Evolutionary conservation across 1,139 yeast species (phyloP).

Genomic region (Yamadazyma triangularis): DNA sequence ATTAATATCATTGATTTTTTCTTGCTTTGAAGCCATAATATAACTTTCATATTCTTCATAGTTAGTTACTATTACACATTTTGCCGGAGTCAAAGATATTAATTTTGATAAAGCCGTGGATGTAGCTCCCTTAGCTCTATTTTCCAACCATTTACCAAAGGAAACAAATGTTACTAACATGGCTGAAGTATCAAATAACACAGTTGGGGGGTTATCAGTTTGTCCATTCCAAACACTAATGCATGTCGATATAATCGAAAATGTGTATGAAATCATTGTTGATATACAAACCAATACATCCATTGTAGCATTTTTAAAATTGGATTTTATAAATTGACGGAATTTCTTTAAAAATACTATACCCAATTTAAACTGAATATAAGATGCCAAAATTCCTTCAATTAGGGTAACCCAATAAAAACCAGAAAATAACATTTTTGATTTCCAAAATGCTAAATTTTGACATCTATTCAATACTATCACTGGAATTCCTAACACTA

Average conservation of each 20-base stretch:
- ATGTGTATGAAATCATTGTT: constrained; percentile 71
- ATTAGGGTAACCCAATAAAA: constrained; percentile 55
- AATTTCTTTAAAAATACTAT: constrained; percentile 61
- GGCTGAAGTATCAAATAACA: constrained; percentile 81
- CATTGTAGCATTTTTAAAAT: constrained; percentile 77
- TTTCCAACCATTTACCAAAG: constrained; percentile 87
- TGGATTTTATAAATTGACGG: constrained; percentile 58
- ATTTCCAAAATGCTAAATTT: constrained; percentile 27
- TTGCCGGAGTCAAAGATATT: constrained; percentile 75
- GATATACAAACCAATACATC: constrained; percentile 86
- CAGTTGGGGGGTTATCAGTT: constrained; percentile 51
- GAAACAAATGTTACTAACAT: constrained; percentile 83
- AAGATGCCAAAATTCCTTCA: constrained; percentile 58
- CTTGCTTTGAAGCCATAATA: constrained; percentile 11
- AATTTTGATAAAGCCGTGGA: constrained; percentile 81
- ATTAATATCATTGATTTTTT: constrained; percentile 5
- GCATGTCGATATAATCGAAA: constrained; percentile 60
- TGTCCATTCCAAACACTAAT: constrained; percentile 38
- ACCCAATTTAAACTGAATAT: constrained; percentile 69
- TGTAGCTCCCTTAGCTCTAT: constrained; percentile 90
- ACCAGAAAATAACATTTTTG: constrained; percentile 41
- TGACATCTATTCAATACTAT: constrained; percentile 51
- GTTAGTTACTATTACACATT: constrained; percentile 59
- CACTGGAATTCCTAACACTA: constrained; percentile 60
- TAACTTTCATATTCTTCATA: constrained; percentile 20